Base-by-base conservation (phyloP, 2,329 filamentous ascomycete genomes). In the Hypoxylon sp. region DNA sequence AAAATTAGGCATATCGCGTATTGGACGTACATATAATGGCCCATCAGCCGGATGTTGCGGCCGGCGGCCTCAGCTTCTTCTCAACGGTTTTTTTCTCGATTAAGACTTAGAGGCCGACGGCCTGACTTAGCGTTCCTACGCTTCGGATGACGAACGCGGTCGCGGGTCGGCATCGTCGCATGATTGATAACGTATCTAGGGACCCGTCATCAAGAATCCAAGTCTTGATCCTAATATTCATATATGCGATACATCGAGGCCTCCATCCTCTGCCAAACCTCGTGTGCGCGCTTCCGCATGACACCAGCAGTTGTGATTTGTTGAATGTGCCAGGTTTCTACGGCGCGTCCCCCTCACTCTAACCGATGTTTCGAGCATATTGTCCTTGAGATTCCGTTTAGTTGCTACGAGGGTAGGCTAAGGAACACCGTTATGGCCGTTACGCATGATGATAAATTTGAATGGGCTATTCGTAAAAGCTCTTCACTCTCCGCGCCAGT, bases 21-120 rank as follows among this genome's bases (percentile, higher is more conserved):
- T 27, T 55, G 17, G 21, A 54, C 29, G 29, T 65, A 53, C 35
- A 32, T 35, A 35, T 29, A 3, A 8, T 27, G 35, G 47, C 46
- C 31, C 21, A 56, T 46, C 35, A 17, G 32, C 6, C 35, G 24
- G 35, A 53, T 44, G 32, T 54, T n/a, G 52, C 24, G 31, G 31
- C 51, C 32, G 62, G 57, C 53, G 44, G 62, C 62, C 66, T 68
- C 57, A 42, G 19, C n/a, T 17, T 60, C 7, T 42, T 17, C 8
- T 52, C 8, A 55, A 54, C 31, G 39, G 29, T 27, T 27, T n/a
- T 27, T n/a, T 57, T 52, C 46, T 31, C 17, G 17, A 46, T 44
- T 52, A 54, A 44, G 24, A 51, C 17, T 65, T 44, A 32, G 17
- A 50, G 37, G 10, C 53, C 37, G 61, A 37, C 13, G 37, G 44